These are phyloP conservation scores for Dendrobium chrysotoxum DNA, from an alignment of 106 monocot species.

Conservation along the genomic window DNA sequence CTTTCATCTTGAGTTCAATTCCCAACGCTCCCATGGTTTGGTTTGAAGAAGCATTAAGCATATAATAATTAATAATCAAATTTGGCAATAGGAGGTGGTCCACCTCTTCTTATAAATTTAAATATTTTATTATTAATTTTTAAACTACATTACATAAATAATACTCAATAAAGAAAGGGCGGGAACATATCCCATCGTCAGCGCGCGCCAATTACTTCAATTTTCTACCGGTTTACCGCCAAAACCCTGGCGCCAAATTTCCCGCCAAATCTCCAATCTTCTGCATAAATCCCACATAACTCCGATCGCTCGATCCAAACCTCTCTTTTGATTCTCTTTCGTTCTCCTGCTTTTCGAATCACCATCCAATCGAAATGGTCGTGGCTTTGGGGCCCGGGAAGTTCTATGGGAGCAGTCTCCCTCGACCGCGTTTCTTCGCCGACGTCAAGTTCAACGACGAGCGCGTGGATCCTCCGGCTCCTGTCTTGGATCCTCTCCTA, in stretches of 20 bases:
- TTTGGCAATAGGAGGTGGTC: too few species aligned
- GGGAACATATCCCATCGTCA: neutral
- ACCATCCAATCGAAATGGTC: constrained; percentile 23
- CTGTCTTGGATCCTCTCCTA: constrained; percentile 58
- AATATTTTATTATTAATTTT: too few species aligned
- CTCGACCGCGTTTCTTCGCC: constrained; percentile 59
- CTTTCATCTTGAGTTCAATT: too few species aligned
- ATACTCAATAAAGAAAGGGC: neutral
- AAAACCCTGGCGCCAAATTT: constrained; percentile 8
- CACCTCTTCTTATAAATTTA: too few species aligned
- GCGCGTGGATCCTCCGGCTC: constrained; percentile 55
- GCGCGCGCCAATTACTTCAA: neutral
- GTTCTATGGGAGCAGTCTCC: constrained; percentile 82
- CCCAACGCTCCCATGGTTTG: too few species aligned
- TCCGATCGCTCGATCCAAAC: neutral
- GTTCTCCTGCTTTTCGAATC: constrained; percentile 6
- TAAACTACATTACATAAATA: too few species aligned
- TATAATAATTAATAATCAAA: too few species aligned
- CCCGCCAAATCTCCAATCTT: constrained; percentile 3
- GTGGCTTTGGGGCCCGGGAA: constrained; percentile 58
- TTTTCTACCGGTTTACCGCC: neutral
- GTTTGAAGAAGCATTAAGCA: too few species aligned
- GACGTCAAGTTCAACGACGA: constrained; percentile 31
- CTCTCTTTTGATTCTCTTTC: constrained; percentile 4
- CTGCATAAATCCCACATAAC: neutral